Evolutionary conservation across 306 rosid genomes (phyloP), one percentile per base, ranked within the genome.

Genomic region (Fragaria ananassa): DNA sequence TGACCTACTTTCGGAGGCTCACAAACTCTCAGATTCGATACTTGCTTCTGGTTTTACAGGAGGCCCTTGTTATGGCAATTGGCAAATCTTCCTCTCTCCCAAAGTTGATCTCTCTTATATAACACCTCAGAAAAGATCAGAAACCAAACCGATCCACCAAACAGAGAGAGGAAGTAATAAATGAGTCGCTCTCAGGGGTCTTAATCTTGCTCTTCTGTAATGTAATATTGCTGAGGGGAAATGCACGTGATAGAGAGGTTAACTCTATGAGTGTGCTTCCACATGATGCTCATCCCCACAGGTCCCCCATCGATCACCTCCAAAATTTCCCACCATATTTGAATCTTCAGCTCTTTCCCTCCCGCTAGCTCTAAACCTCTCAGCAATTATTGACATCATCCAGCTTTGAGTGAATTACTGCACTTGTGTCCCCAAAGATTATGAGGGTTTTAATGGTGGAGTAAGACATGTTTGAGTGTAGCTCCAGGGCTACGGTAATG

Each of bases 171-270:
- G 50, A 23, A 23, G 61, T 34, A 74, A 73, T 76, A 54, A 68
- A 66, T 73, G 80, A 37, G 44, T 47, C 80, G 62, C 56, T 51
- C 75, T 29, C 72, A 76, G 68, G 71, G 72, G 86, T 87, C 83
- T 66, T 82, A 72, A 74, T 88, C 87, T 44, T 68, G 41, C 62
- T 18, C 73, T 41, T 13, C 57, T 84, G 92, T 79, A 78, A 57
- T 74, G 72, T 75, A 80, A 74, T 45, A n/a, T 74, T 25, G 56
- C 41, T 31, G 65, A 27, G 10, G 69, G 54, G 62, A 77, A 78
- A 9, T 70, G 84, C 90, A 82, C 85, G 88, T 91, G 89, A 72
- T 19, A 14, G 75, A 83, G 81, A 51, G 79, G 17, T 42, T 57
- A 50, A 79, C 81, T 76, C 76, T 70, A 71, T 84, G 25, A 8